These are phyloP conservation scores for Tolypocladium pustulatum DNA, from an alignment of 2,329 filamentous ascomycete genomes.

Conservation along the genomic window DNA sequence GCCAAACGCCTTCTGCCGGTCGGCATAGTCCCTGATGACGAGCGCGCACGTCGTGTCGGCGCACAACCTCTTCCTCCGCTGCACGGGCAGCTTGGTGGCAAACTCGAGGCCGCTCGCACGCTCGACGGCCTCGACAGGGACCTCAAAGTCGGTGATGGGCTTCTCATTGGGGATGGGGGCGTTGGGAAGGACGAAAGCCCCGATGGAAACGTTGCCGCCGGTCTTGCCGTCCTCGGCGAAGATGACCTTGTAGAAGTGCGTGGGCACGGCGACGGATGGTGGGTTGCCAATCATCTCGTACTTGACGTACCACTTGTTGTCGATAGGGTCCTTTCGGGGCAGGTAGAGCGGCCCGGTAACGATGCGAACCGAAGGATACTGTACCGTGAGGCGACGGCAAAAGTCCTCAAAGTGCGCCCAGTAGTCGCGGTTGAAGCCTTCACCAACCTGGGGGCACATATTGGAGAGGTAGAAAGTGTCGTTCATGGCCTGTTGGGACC, in stretches of 20 bases:
- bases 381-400: constrained; percentile 68
- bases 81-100: constrained; percentile 62
- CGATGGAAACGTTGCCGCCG: constrained; percentile 71
- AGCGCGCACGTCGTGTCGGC: constrained; percentile 77
- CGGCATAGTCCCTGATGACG: constrained; percentile 67
- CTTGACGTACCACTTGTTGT: constrained; percentile 89
- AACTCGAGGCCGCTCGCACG: constrained; percentile 88
- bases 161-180: constrained; percentile 79
- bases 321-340: constrained; percentile 66
- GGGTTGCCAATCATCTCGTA: constrained; percentile 95
- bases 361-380: constrained; percentile 79
- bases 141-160: constrained; percentile 84
- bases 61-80: constrained; percentile 70
- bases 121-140: constrained; percentile 87
- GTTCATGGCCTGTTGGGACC: constrained; percentile 90
- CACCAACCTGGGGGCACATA: constrained; percentile 97
- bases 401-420: constrained; percentile 99
- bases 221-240: constrained; percentile 74
- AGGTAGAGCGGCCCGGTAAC: constrained; percentile 93
- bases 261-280: constrained; percentile 90
- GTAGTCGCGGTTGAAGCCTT: constrained; percentile 98
- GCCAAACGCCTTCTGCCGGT: constrained; percentile 48
- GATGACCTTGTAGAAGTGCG: constrained; percentile 99
- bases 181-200: constrained; percentile 92
- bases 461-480: constrained; percentile 88